phyloP scores from a whole-genome alignment of 352 stramenopile genomes.

The Phytopythium litorale region DNA sequence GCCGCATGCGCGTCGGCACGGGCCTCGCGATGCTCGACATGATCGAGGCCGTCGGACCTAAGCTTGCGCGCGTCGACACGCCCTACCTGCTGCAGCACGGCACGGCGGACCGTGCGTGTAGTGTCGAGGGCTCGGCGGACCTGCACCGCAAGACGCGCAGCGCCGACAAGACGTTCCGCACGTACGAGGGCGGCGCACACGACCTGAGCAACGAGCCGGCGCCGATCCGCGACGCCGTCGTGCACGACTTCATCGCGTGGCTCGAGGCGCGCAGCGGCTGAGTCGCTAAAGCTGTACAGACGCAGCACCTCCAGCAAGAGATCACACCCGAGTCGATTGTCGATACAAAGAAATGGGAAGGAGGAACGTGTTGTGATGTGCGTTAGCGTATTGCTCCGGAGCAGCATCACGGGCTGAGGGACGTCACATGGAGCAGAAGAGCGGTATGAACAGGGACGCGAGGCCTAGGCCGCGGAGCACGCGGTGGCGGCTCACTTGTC shows the following conservation, averaged over 20 bases:
- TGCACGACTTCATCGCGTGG: conserved; percentile 70
- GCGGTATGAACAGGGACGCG: neutral
- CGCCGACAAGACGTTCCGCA: conserved; percentile 67
- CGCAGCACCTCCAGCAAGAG: neutral
- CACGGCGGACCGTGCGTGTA: conserved; percentile 60
- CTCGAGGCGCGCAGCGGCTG: conserved; percentile 32
- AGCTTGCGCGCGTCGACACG: conserved; percentile 54
- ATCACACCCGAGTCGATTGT: neutral
- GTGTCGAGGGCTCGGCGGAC: conserved; percentile 57
- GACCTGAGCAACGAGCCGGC: conserved; percentile 75
- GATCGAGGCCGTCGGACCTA: conserved; percentile 48
- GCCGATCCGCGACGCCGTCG: conserved; percentile 52
- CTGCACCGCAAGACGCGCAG: conserved; percentile 53
- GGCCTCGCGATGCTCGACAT: conserved; percentile 65
- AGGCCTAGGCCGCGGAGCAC: neutral
- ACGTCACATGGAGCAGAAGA: neutral
- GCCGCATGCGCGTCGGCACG: conserved; percentile 67
- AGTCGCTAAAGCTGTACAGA: neutral
- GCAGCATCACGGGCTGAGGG: neutral
- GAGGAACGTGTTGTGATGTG: neutral
- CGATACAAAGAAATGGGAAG: neutral
- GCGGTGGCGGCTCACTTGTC: conserved; percentile 12
- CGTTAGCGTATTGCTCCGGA: neutral
- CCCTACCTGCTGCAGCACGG: conserved; percentile 81
- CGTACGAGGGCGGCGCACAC: conserved; percentile 53